Evolutionary conservation across 2,329 filamentous ascomycete species (phyloP).

Genomic region (Diaporthe helianthi): DNA sequence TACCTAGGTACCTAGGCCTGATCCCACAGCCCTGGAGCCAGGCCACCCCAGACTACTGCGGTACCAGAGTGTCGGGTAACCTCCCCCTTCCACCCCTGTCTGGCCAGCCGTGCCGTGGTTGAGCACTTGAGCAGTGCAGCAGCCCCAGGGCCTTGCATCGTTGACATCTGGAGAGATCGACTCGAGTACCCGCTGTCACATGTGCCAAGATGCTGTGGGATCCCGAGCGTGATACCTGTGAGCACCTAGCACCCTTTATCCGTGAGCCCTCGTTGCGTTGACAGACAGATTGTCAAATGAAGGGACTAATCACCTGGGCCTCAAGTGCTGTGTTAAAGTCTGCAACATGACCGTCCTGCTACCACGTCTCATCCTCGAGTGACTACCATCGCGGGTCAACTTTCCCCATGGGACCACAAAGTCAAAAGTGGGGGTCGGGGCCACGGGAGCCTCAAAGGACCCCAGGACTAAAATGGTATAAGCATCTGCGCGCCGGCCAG

Average conservation of each 20-base stretch:
- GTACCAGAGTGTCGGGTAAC: constrained; percentile 29
- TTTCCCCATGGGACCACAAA: neutral
- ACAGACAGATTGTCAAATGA: constrained; percentile 22
- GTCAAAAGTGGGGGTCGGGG: constrained; percentile 8
- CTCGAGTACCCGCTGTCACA: constrained; percentile 28
- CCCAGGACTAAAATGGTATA: too few relatives aligned
- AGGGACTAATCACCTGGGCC: neutral
- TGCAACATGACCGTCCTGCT: neutral
- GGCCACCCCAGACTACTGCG: neutral
- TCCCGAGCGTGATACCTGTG: constrained; percentile 12
- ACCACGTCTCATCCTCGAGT: constrained; percentile 20
- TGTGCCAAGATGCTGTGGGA: constrained; percentile 22
- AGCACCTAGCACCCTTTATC: constrained; percentile 3
- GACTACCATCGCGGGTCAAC: neutral
- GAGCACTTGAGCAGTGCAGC: too few relatives aligned
- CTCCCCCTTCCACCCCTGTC: neutral
- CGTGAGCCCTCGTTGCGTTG: constrained; percentile 1
- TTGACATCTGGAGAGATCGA: neutral
- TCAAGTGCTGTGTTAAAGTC: neutral
- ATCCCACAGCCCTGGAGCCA: too few relatives aligned
- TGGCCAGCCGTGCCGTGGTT: too few relatives aligned
- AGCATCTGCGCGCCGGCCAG: constrained; percentile 2
- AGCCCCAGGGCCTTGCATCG: too few relatives aligned
- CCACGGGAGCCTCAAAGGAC: neutral
- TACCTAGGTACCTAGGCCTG: constrained; percentile 1